These are phyloP conservation scores for Porcisia hertigi DNA, from an alignment of 208 protist species.

Conservation along the genomic window DNA sequence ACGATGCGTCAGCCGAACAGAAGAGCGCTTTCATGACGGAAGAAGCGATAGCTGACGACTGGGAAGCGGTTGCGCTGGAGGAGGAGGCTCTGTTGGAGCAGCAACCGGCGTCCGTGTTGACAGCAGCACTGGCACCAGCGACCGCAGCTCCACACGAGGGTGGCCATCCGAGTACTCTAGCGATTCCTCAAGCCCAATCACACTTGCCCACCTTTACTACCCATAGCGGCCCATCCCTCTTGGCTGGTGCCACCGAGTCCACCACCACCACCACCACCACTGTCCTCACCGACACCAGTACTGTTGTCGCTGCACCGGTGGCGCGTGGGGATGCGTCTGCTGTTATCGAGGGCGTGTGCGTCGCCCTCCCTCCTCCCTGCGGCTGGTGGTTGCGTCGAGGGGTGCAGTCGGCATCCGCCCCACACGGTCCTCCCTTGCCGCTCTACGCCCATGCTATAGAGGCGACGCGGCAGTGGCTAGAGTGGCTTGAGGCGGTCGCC, in stretches of 20 bases:
- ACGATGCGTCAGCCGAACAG: neutral
- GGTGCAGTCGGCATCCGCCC: neutral
- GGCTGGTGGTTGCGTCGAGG: conserved; percentile 30
- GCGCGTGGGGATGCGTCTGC: neutral
- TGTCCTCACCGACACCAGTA: neutral
- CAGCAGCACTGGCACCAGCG: neutral
- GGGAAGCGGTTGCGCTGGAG: conserved; percentile 24
- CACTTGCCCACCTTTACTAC: neutral
- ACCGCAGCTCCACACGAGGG: neutral
- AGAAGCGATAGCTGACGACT: conserved; percentile 14
- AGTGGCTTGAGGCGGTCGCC: conserved; percentile 14
- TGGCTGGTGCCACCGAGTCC: neutral
- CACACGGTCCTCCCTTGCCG: conserved; percentile 1
- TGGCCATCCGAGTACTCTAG: neutral
- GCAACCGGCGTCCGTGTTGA: neutral
- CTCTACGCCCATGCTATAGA: conserved; percentile 26
- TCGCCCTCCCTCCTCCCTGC: conserved; percentile 25
- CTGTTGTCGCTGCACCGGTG: neutral
- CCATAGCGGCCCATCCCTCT: neutral
- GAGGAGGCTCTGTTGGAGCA: conserved; percentile 22
- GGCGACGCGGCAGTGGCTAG: conserved; percentile 30
- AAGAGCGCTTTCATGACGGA: neutral
- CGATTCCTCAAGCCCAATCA: neutral
- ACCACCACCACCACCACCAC: neutral
- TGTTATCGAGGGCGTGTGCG: conserved; percentile 6